phyloP scores from a whole-genome alignment of 106 monocot species.

The Narthecium ossifragum region DNA sequence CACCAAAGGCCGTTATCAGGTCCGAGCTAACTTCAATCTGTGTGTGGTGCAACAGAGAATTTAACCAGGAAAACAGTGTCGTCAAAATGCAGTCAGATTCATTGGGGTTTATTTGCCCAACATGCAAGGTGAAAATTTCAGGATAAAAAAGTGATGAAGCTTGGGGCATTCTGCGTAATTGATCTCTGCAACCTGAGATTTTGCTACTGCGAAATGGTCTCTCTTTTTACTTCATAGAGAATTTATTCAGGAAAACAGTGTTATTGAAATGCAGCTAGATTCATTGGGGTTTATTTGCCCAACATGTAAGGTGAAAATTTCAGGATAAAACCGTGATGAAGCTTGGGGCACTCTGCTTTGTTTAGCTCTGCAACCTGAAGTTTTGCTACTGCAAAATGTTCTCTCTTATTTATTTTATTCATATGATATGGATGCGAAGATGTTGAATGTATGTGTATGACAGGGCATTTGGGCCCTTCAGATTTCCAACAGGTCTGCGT shows the following conservation, averaged over 20 bases:
- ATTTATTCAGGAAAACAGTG: constrained; percentile 30
- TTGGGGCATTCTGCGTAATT: too few relatives aligned
- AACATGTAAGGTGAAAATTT: constrained; percentile 52
- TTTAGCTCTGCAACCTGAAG: too few relatives aligned
- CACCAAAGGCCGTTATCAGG: constrained; percentile 17
- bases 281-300: constrained; percentile 64
- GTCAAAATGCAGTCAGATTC: constrained; percentile 35
- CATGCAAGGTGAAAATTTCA: constrained; percentile 56
- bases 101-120: constrained; percentile 57
- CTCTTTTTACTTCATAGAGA: too few relatives aligned
- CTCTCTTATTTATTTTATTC: too few relatives aligned
- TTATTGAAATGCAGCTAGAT: constrained; percentile 30
- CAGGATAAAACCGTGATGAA: constrained; percentile 29
- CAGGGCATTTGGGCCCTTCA: too few relatives aligned
- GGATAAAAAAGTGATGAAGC: constrained; percentile 28
- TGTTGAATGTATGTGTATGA: too few relatives aligned
- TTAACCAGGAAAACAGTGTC: constrained; percentile 26
- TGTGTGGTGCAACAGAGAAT: constrained; percentile 67
- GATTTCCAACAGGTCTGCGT: too few relatives aligned
- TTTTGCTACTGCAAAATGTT: too few relatives aligned
- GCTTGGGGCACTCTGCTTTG: too few relatives aligned
- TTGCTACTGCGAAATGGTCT: too few relatives aligned
- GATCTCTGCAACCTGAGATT: too few relatives aligned
- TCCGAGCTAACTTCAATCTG: constrained; percentile 30
- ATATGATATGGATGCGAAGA: too few relatives aligned